Conservation (phyloP, 1,284 basidiomycete species). For the Irpex rosettiformis region DNA sequence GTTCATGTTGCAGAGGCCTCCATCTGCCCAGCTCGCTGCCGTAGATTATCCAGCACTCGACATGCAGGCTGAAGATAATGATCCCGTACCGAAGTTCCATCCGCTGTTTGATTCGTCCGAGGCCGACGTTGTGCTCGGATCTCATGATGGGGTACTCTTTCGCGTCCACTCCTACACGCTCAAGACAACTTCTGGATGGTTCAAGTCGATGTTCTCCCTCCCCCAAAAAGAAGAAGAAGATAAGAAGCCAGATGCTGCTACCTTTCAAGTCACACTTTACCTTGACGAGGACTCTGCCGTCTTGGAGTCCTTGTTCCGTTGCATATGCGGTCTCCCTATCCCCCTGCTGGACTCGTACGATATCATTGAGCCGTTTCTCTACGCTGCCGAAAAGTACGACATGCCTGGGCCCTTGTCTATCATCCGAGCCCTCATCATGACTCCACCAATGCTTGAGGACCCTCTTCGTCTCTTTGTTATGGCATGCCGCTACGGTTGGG, state of each 20-base stretch:
- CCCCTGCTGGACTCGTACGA: slow-evolving; percentile 48
- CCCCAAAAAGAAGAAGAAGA: slow-evolving; percentile 34
- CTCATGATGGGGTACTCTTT: slow-evolving; percentile 46
- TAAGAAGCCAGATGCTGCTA: slow-evolving; percentile 9
- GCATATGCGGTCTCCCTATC: slow-evolving; percentile 55
- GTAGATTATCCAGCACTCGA: background rate
- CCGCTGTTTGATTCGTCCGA: slow-evolving; percentile 44
- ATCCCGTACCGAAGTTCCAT: slow-evolving; percentile 27
- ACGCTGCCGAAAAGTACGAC: slow-evolving; percentile 64
- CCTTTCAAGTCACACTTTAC: slow-evolving; percentile 38
- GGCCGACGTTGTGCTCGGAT: slow-evolving; percentile 46
- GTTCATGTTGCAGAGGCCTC: background rate
- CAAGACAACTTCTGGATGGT: slow-evolving; percentile 62
- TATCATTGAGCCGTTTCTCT: slow-evolving; percentile 49
- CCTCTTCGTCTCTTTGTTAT: slow-evolving; percentile 55
- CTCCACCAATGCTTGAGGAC: slow-evolving; percentile 43
- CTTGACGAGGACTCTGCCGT: slow-evolving; percentile 53
- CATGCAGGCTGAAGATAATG: slow-evolving; percentile 4
- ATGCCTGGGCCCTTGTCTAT: slow-evolving; percentile 60
- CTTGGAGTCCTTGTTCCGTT: slow-evolving; percentile 53
- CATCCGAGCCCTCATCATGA: slow-evolving; percentile 49
- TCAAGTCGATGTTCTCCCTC: slow-evolving; percentile 54
- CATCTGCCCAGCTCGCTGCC: background rate
- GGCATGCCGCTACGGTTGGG: slow-evolving; percentile 56
- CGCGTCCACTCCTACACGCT: slow-evolving; percentile 55